phyloP scores from a whole-genome alignment of 2,329 filamentous ascomycete genomes.

The Claviceps pazoutovae region DNA sequence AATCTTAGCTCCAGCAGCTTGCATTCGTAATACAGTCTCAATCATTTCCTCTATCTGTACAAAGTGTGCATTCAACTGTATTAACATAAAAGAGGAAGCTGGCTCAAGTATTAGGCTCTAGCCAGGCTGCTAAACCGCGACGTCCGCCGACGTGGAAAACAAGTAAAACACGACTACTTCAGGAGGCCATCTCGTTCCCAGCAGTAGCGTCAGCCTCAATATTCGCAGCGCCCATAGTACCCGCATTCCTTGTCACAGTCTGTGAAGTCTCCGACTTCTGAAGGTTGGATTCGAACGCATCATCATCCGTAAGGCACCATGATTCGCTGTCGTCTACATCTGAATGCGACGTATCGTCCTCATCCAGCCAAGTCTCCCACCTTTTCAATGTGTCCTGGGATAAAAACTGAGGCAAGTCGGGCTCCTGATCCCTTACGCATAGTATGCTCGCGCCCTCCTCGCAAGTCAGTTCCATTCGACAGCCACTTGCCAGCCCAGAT shows the following conservation, averaged over 20 bases:
- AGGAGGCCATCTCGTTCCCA: no score
- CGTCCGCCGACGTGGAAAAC: no score
- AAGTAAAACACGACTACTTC: no score
- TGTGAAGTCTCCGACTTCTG: background rate
- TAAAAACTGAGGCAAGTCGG: background rate
- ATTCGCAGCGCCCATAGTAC: background rate
- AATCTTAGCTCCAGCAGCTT: no score
- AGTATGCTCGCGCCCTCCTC: background rate
- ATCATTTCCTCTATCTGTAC: no score
- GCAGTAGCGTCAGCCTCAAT: background rate
- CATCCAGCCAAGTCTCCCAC: background rate
- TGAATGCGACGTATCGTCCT: background rate
- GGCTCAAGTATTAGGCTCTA: no score
- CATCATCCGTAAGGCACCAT: background rate
- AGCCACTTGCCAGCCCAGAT: background rate
- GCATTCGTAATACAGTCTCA: no score
- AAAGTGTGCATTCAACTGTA: no score
- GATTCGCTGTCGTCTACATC: background rate
- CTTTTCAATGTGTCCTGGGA: background rate
- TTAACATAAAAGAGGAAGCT: no score
- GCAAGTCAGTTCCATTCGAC: background rate
- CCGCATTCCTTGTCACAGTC: background rate
- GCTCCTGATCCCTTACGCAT: background rate
- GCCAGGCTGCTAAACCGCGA: no score
- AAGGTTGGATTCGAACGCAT: background rate